Evolutionary conservation across 441 rosid species (phyloP).

Genomic region (Populus hybrid): DNA sequence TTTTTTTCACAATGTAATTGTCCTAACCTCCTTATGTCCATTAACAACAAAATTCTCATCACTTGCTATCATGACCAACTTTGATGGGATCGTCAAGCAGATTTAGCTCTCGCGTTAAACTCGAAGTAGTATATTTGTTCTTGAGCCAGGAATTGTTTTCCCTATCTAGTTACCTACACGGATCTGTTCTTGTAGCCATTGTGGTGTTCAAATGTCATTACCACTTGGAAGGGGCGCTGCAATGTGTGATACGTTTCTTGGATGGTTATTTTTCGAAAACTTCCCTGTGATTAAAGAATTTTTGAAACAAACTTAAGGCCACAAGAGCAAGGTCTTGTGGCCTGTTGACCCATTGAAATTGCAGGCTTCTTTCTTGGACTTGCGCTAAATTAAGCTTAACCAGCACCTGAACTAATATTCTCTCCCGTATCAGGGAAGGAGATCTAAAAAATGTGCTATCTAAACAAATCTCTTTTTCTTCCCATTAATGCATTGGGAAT

Average conservation of each 20-base stretch:
- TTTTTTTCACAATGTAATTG: not conserved
- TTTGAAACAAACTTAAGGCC: not conserved
- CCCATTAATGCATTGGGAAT: not conserved
- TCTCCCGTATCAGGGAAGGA: too few species aligned
- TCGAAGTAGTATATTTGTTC: conserved; percentile 8
- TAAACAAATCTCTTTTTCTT: not conserved
- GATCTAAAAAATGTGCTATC: too few species aligned
- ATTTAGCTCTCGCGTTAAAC: not conserved
- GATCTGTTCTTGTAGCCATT: too few species aligned
- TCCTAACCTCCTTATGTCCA: not conserved
- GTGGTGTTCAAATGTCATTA: not conserved
- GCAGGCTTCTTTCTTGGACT: not conserved
- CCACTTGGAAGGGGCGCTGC: not conserved
- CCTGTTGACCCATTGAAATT: not conserved
- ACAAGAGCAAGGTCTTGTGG: not conserved
- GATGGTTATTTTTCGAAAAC: not conserved
- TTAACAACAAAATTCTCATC: not conserved
- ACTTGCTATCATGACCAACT: not conserved
- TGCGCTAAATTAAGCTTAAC: not conserved
- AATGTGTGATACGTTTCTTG: not conserved
- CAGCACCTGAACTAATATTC: not conserved
- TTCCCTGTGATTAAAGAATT: not conserved
- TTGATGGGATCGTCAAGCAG: conserved; percentile 8
- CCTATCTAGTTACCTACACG: not conserved
- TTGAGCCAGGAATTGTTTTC: not conserved